Percentiles rank a stretch among this genome's conserved stretches.
These are phyloP conservation scores for Ogataea haglerorum DNA, from an alignment of 805 yeast genomes.

Conservation along the genomic window DNA sequence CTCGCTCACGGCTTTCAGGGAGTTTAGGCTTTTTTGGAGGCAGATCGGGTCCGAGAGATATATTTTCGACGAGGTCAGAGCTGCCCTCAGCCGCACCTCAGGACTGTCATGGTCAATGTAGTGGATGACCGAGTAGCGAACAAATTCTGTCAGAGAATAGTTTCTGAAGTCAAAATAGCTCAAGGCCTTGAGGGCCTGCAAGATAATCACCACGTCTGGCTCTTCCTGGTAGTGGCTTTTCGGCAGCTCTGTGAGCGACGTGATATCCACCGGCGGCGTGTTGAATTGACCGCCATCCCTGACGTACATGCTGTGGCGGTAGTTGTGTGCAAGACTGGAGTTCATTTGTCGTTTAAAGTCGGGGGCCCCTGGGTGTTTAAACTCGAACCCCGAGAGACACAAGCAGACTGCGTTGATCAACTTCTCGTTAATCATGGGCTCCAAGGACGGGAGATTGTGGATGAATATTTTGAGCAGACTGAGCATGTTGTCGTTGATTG, in stretches of 20 bases:
- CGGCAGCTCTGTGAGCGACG: constrained; percentile 21
- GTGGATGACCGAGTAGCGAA: constrained; percentile 74
- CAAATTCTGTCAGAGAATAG: constrained; percentile 81
- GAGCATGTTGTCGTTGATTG: constrained; percentile 80
- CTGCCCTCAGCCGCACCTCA: constrained; percentile 78
- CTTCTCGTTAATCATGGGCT: constrained; percentile 66
- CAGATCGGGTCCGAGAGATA: constrained; percentile 81
- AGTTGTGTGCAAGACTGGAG: constrained; percentile 66
- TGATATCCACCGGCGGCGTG: constrained; percentile 18
- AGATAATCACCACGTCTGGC: constrained; percentile 43
- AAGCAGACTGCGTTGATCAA: constrained; percentile 67
- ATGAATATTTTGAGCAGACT: constrained; percentile 67
- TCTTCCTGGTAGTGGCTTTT: constrained; percentile 26
- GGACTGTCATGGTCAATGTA: constrained; percentile 80
- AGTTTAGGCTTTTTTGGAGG: constrained; percentile 73
- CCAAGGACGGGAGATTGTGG: constrained; percentile 74
- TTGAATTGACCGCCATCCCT: constrained; percentile 54
- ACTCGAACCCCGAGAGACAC: constrained; percentile 76
- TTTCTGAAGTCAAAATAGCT: constrained; percentile 71
- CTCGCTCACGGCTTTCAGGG: constrained; percentile 78
- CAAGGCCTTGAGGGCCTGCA: constrained; percentile 77
- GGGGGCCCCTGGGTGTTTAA: constrained; percentile 85
- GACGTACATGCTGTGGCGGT: constrained; percentile 68
- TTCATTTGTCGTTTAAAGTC: constrained; percentile 58
- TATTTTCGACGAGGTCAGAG: constrained; percentile 74